Percentiles rank a stretch among this genome's conserved stretches.
These are phyloP conservation scores for Nicotiana knightiana DNA, from an alignment of 257 asterid species.

Conservation along the genomic window DNA sequence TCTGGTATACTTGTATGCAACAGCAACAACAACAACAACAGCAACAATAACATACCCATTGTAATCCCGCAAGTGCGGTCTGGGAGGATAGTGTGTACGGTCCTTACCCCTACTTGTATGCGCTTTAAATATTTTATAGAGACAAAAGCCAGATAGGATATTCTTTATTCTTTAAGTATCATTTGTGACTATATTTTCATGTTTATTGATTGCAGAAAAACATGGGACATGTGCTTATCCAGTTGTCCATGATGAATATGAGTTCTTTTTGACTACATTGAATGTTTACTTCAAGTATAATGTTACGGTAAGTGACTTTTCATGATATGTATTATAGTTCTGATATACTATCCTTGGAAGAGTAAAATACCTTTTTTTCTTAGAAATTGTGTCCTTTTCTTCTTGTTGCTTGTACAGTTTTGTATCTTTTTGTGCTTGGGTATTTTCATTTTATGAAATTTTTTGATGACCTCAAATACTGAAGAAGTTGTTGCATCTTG, in stretches of 20 bases:
- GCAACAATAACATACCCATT: too few species aligned
- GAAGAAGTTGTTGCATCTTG: background rate
- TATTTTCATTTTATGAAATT: background rate
- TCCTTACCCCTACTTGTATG: background rate
- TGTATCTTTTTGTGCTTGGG: background rate
- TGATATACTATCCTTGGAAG: background rate
- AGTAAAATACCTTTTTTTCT: background rate
- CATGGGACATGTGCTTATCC: constrained; percentile 88
- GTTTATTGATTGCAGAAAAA: constrained; percentile 49
- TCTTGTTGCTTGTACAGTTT: background rate
- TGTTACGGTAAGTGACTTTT: constrained; percentile 51
- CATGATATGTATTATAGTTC: background rate
- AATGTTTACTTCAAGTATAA: constrained; percentile 77
- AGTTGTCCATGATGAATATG: constrained; percentile 70
- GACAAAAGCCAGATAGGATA: background rate
- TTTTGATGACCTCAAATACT: background rate
- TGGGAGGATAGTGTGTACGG: background rate
- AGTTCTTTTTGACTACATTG: constrained; percentile 65
- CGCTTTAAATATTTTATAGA: background rate
- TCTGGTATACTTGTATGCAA: background rate
- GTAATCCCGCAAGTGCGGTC: too few species aligned
- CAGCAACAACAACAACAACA: too few species aligned
- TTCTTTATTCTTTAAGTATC: background rate
- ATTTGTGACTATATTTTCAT: background rate
- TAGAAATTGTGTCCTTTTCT: background rate